A percentile compares a stretch with the other conserved stretches of the same genome.
phyloP scores from a whole-genome alignment of 1,284 basidiomycete species.

The Austroboletus niveus region DNA sequence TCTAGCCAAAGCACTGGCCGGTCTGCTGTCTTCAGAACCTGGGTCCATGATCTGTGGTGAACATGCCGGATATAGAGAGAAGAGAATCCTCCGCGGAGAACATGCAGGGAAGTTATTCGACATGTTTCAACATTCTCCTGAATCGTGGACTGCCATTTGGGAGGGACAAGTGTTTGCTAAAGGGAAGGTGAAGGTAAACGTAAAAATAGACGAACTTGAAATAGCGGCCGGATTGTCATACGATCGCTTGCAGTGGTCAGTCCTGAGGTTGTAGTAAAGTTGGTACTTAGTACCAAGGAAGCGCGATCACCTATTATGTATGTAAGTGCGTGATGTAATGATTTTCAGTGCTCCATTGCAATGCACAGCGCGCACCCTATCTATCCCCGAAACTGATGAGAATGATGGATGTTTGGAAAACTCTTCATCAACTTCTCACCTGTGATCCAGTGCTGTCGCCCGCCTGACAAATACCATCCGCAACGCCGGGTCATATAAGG shows the following conservation, averaged over 20 bases:
- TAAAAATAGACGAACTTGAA: background rate
- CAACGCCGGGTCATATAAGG: too few relatives aligned
- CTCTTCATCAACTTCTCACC: too few relatives aligned
- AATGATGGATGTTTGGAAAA: too few relatives aligned
- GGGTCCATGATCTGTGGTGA: slow-evolving; percentile 33
- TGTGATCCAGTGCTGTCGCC: too few relatives aligned
- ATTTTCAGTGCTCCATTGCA: too few relatives aligned
- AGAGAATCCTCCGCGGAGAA: background rate
- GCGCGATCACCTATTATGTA: too few relatives aligned
- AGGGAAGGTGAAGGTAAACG: slow-evolving; percentile 27
- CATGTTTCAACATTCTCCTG: slow-evolving; percentile 31
- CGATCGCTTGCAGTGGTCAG: background rate
- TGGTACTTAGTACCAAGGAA: too few relatives aligned
- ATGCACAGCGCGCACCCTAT: too few relatives aligned
- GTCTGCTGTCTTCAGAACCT: slow-evolving; percentile 30
- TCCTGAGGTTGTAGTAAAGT: background rate
- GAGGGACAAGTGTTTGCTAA: slow-evolving; percentile 29
- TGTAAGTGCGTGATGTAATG: too few relatives aligned
- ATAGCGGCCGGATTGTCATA: background rate
- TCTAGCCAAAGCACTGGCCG: slow-evolving; percentile 31
- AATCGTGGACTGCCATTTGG: slow-evolving; percentile 34
- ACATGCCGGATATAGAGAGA: slow-evolving; percentile 16
- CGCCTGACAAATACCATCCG: too few relatives aligned
- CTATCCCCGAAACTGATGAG: too few relatives aligned
- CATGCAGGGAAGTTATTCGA: background rate